phyloP scores from a whole-genome alignment of 2,329 filamentous ascomycete genomes.

The Magnaporthales sp. region DNA sequence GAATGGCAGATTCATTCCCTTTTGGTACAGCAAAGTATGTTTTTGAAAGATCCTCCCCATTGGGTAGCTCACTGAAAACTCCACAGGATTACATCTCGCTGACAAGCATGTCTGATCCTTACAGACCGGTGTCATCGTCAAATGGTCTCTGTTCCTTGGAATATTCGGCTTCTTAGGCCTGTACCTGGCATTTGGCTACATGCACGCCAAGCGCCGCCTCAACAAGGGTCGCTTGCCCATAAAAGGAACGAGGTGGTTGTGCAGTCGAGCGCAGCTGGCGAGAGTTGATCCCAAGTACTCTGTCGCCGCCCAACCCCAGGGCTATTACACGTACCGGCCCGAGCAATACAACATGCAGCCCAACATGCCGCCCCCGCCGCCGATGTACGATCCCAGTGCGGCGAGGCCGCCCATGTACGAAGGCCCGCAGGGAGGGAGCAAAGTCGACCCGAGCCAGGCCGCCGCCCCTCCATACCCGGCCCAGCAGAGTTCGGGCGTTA shows the following conservation, averaged over 20 bases:
- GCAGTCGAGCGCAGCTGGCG: constrained; percentile 35
- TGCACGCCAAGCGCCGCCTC: constrained; percentile 60
- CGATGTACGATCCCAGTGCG: constrained; percentile 47
- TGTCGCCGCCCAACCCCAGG: constrained; percentile 26
- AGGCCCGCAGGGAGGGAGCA: constrained; percentile 38
- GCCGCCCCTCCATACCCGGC: neutral
- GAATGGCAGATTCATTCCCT: constrained; percentile 20
- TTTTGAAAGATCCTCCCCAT: neutral
- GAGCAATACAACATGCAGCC: constrained; percentile 38
- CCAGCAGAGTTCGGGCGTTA: neutral
- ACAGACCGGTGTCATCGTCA: constrained; percentile 56
- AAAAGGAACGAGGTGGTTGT: constrained; percentile 57
- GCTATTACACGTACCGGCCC: constrained; percentile 31
- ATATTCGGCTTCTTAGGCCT: constrained; percentile 48
- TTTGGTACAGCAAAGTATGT: constrained; percentile 30
- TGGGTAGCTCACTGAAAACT: neutral
- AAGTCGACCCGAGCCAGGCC: constrained; percentile 43
- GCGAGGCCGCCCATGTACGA: constrained; percentile 46
- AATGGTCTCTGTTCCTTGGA: constrained; percentile 60
- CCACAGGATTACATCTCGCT: neutral
- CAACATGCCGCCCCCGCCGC: constrained; percentile 44
- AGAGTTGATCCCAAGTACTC: constrained; percentile 41
- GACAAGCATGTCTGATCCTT: neutral
- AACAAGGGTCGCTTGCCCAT: constrained; percentile 57
- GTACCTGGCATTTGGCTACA: constrained; percentile 60